Percentiles rank a stretch among this genome's conserved stretches.
phyloP scores from a whole-genome alignment of 768 basidiomycete species.

The Lepiota brunneoincarnata region DNA sequence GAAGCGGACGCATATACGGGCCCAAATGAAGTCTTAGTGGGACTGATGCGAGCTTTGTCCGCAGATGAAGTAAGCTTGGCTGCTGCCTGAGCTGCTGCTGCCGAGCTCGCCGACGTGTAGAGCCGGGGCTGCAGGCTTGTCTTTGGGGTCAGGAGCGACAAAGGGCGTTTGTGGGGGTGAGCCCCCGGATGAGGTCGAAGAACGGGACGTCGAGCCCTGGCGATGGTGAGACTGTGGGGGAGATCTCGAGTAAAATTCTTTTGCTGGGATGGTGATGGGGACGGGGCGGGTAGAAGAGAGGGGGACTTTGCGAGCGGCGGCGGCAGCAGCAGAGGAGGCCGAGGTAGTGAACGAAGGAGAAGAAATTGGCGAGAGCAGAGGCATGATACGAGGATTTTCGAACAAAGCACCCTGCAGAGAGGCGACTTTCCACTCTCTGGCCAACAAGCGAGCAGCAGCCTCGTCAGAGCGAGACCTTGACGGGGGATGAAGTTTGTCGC shows the following conservation, averaged over 20 bases:
- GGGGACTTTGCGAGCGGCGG: not conserved
- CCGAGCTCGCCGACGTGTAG: slow-evolving; percentile 10
- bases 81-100: slow-evolving; percentile 9
- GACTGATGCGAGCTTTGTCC: slow-evolving; percentile 9
- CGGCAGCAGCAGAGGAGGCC: not conserved
- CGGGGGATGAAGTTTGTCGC: slow-evolving; percentile 2
- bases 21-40: not conserved
- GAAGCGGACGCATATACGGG: slow-evolving; percentile 1
- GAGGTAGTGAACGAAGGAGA: slow-evolving; percentile 2
- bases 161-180: not conserved
- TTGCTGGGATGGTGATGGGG: slow-evolving; percentile 11
- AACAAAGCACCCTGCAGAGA: slow-evolving; percentile 9
- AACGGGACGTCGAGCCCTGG: not conserved
- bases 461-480: slow-evolving; percentile 2
- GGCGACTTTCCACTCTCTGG: slow-evolving; percentile 8
- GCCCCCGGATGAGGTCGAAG: not conserved
- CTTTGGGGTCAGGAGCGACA: not conserved
- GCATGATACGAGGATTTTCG: slow-evolving; percentile 1
- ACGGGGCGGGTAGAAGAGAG: not conserved
- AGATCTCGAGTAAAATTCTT: slow-evolving; percentile 11
- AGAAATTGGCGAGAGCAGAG: not conserved
- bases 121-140: not conserved
- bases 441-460: slow-evolving; percentile 3
- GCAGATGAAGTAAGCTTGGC: not conserved
- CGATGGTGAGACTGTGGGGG: not conserved